Evolutionary conservation across 1,139 yeast genomes (phyloP), one percentile per base, ranked within the genome.

Genomic region (Geotrichum cucujoidarum): DNA sequence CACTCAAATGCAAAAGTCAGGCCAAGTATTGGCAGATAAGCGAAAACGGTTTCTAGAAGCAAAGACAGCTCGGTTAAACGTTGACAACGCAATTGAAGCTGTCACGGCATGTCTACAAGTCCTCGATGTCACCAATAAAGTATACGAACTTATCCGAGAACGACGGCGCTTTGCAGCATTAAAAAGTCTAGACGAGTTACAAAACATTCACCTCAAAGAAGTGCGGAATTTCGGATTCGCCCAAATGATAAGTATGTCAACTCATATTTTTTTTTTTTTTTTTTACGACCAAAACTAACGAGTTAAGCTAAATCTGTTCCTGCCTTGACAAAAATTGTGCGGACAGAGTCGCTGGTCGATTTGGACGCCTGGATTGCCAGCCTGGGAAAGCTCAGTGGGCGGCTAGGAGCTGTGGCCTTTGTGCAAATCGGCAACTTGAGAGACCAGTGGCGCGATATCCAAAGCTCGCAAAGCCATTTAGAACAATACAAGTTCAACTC

Each of bases 121-220:
- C 10, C 72, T 92, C 53, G 95, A 90, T 61, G 76, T 84, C 58
- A 85, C 95, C 22, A 90, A 89, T 64, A 84, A 82, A 60, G 87
- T 89, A 47, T 89, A 88, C 62, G 94, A 86, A 44, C 71, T 89
- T 61, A 83, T 89, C 55, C 78, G 80, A 53, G 79, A 77, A 54
- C 79, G 81, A 58, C 83, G 83, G 56, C 86, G 87, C 59, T 92
- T 88, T 65, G 85, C 85, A 53, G 97, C 97, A 0, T 76, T 92
- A 57, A 88, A 88, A 62, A 78, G 86, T 55, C 70, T 89, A 49
- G 92, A 88, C 53, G 94, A 83, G 59, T 70, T 92, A 56, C 76
- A 76, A 53, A 78, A 76, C 50, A 72, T 84, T 38, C 89, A 85
- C 57, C 69, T 85, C 45, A 78, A 76, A 53, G 80, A 84, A 51